A percentile compares a stretch with the other conserved stretches of the same genome.
Evolutionary conservation across 2,329 filamentous ascomycete species (phyloP).

Genomic region (Colletotrichum tropicicola): DNA sequence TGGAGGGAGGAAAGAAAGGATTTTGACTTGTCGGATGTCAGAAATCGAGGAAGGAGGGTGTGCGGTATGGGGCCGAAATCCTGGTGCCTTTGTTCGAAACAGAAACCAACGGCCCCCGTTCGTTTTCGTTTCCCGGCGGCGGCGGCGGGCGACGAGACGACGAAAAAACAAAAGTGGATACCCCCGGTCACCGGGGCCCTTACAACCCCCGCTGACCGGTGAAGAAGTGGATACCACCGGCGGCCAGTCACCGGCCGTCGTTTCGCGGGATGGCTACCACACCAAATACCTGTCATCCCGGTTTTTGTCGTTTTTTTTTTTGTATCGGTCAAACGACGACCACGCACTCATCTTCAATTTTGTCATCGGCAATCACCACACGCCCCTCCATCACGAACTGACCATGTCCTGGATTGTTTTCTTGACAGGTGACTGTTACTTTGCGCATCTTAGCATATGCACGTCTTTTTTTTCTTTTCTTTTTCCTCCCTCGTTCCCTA

Average conservation of each 20-base stretch:
- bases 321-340: background rate
- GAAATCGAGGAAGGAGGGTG: background rate
- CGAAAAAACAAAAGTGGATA: background rate
- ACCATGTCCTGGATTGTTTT: background rate
- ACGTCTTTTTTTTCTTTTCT: background rate
- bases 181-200: constrained; percentile 28
- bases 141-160: background rate
- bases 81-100: too few species aligned
- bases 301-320: background rate
- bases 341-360: background rate
- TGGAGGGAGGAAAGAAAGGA: background rate
- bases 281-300: background rate
- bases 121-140: background rate
- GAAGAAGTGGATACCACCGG: constrained; percentile 24
- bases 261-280: constrained; percentile 8
- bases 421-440: constrained; percentile 8
- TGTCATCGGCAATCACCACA: background rate
- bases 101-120: background rate
- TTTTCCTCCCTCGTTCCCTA: background rate
- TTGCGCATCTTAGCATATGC: background rate
- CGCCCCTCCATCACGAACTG: background rate
- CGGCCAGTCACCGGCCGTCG: constrained; percentile 26
- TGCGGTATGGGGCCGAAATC: too few species aligned
- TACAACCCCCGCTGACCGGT: constrained; percentile 25
- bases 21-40: constrained; percentile 27